A percentile compares a stretch with the other conserved stretches of the same genome.
phyloP scores from a whole-genome alignment of 352 stramenopile species.

The Saprolegnia diclina region DNA sequence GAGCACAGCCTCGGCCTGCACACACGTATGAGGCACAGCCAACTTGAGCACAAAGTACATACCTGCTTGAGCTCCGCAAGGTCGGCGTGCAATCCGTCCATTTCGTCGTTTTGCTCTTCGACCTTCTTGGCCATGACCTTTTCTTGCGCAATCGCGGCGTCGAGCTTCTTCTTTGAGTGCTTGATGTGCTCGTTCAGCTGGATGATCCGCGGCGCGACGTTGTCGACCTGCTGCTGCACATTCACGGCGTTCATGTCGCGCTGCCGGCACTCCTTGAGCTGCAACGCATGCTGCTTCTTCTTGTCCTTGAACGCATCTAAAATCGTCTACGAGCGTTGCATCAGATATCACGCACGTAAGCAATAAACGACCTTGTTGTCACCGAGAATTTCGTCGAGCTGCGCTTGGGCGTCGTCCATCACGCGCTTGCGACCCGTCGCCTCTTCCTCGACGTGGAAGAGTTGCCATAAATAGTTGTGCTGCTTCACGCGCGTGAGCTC shows the following conservation, averaged over 20 bases:
- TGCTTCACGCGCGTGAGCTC: constrained; percentile 43
- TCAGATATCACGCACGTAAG: neutral
- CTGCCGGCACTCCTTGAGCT: constrained; percentile 55
- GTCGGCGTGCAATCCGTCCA: constrained; percentile 69
- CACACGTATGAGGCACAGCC: constrained; percentile 19
- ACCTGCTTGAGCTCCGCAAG: constrained; percentile 56
- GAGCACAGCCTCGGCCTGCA: constrained; percentile 33
- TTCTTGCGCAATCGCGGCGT: constrained; percentile 44
- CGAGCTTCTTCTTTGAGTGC: constrained; percentile 60
- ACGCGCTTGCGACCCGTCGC: constrained; percentile 76
- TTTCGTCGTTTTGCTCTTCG: constrained; percentile 79
- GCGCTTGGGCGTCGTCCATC: constrained; percentile 48
- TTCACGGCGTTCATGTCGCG: constrained; percentile 62
- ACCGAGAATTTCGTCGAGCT: constrained; percentile 38
- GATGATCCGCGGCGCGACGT: constrained; percentile 65
- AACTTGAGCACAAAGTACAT: constrained; percentile 45
- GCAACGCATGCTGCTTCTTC: constrained; percentile 57
- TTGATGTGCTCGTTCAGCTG: constrained; percentile 88
- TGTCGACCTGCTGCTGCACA: constrained; percentile 82
- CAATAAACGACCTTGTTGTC: constrained; percentile 21
- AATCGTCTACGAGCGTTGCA: constrained; percentile 20
- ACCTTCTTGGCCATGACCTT: constrained; percentile 65
- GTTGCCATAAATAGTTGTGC: constrained; percentile 94
- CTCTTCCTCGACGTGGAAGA: constrained; percentile 93
- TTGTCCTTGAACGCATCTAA: constrained; percentile 52